phyloP scores from a whole-genome alignment of 805 yeast species.

The Pichia cephalocereana region DNA sequence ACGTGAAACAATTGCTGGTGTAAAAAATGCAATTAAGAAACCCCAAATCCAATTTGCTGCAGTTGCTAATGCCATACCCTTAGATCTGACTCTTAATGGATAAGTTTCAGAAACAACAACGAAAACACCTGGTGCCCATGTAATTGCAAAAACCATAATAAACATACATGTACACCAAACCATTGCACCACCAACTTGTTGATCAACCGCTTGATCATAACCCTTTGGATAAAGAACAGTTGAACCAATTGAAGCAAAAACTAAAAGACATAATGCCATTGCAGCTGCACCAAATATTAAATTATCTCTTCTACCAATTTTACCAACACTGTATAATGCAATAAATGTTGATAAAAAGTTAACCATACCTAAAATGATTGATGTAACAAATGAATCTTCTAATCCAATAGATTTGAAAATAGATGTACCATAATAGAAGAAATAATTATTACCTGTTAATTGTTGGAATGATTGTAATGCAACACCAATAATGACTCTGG shows the following conservation, averaged over 20 bases:
- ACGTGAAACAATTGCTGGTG: constrained; percentile 42
- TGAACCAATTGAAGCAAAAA: constrained; percentile 55
- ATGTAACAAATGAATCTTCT: constrained; percentile 43
- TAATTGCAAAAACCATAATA: constrained; percentile 57
- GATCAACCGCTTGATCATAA: constrained; percentile 30
- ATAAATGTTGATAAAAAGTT: constrained; percentile 46
- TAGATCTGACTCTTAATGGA: constrained; percentile 55
- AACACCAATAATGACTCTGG: constrained; percentile 46
- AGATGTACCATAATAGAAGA: constrained; percentile 56
- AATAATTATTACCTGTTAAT: constrained; percentile 53
- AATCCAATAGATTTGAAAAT: constrained; percentile 50
- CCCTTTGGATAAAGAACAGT: constrained; percentile 34
- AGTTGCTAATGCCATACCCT: constrained; percentile 55
- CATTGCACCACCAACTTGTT: constrained; percentile 51
- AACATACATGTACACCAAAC: constrained; percentile 54
- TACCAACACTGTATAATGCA: constrained; percentile 44
- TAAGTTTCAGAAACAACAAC: constrained; percentile 59
- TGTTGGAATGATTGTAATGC: constrained; percentile 51
- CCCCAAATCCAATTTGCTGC: constrained; percentile 61
- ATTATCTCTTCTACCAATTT: constrained; percentile 43
- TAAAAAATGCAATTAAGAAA: constrained; percentile 43
- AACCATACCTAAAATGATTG: constrained; percentile 46
- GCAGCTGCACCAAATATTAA: constrained; percentile 40
- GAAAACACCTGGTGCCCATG: constrained; percentile 68
- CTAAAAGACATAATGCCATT: constrained; percentile 47